Base-by-base conservation (phyloP, 495 filamentous ascomycete species). In the Geoglossum glabrum region DNA sequence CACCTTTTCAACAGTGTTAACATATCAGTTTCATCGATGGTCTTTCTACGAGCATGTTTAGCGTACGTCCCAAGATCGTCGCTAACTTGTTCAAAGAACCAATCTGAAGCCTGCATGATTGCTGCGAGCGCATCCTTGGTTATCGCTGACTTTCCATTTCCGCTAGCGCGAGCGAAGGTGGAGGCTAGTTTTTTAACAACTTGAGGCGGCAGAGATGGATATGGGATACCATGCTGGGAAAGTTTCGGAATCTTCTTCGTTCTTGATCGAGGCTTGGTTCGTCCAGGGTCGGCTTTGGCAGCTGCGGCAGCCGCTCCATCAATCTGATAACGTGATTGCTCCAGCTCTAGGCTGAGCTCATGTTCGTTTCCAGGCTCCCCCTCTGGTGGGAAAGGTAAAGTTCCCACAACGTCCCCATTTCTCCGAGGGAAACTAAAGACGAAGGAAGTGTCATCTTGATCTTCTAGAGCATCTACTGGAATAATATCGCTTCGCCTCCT, bases 61-160 rank as follows among this genome's bases (percentile, higher is more conserved):
- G 89, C 84, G 69, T 89, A 95, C 1, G 76, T 80, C 3, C 77
- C 78, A 59, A 95, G 71, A 64, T 93, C 86, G 26, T 86, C 85
- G 57, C 84, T 77, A 15, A 82, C 72, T 67, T 94, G 89, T 63
- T 90, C 84, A 64, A 94, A 93, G 68, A 87, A 95, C 81, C 84
- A 88, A 34, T 90, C 85, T 19, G 83, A 84, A 17, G 87, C 86
- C 63, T 85, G 80, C 65, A 82, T 79, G 38, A 95, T 81, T 26
- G 80, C 80, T 19, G 77, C 75, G 55, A 94, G 71, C 1, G 83
- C 80, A 30, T 88, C 84, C 38, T 83, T 80, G 59, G 73, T 79
- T 55, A 95, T 79, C 61, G 79, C 84, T 0, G 77, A 68, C 60
- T 81, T 86, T 46, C 70, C 70, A 3, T 73, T 74, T 43, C 79